Conservation (phyloP, 371 early-diverging fungal species). For the Mortierella sp. region DNA sequence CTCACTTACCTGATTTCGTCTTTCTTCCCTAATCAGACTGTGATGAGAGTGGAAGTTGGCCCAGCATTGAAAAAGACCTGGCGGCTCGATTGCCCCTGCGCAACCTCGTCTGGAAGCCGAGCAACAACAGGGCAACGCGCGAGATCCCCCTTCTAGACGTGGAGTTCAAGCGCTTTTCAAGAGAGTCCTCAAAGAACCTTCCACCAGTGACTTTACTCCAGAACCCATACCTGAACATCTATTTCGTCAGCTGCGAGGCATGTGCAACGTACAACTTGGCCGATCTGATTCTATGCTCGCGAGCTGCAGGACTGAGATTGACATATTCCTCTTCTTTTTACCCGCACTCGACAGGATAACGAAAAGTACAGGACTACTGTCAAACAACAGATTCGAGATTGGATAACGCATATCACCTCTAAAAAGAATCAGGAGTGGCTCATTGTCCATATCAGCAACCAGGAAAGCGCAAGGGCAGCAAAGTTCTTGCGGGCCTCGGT, state of each 20-base stretch:
- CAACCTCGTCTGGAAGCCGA: slow-evolving; percentile 86
- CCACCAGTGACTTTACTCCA: slow-evolving; percentile 69
- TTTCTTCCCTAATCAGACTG: slow-evolving; percentile 57
- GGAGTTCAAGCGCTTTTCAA: slow-evolving; percentile 73
- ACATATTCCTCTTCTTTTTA: background rate
- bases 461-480: slow-evolving; percentile 66
- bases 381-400: slow-evolving; percentile 80
- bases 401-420: slow-evolving; percentile 79
- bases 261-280: no score
- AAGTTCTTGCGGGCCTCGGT: slow-evolving; percentile 81
- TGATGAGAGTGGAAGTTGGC: slow-evolving; percentile 85
- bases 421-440: slow-evolving; percentile 94
- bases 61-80: slow-evolving; percentile 76
- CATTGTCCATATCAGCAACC: slow-evolving; percentile 84
- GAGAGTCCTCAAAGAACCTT: slow-evolving; percentile 63
- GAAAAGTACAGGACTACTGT: slow-evolving; percentile 84
- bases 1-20: background rate
- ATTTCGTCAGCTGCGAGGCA: slow-evolving; percentile 86
- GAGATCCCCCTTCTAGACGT: slow-evolving; percentile 72
- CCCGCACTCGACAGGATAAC: slow-evolving; percentile 67
- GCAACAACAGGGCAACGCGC: slow-evolving; percentile 72
- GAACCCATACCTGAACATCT: slow-evolving; percentile 81
- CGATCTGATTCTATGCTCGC: no score
- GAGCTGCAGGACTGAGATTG: no score
- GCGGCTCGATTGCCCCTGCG: slow-evolving; percentile 81